These are phyloP conservation scores for Stipa capillata DNA, from an alignment of 176 grass and related monocot species.

Conservation along the genomic window DNA sequence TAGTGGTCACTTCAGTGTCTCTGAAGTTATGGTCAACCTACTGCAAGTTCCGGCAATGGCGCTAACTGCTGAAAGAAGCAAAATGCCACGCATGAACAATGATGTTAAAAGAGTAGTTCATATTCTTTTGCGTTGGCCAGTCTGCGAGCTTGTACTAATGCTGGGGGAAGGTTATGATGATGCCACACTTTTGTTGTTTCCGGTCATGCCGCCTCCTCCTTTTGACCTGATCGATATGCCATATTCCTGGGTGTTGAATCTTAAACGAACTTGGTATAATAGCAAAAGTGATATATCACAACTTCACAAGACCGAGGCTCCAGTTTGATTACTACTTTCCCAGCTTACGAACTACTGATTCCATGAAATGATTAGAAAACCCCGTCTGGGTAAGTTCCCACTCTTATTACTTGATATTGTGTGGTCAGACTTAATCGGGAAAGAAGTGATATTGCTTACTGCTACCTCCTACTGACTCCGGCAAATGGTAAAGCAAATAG, in stretches of 20 bases:
- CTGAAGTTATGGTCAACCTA: background rate
- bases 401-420: background rate
- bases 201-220: no score
- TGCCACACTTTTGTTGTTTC: background rate
- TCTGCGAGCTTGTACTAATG: background rate
- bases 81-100: background rate
- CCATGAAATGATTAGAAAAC: no score
- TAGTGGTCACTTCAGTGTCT: background rate
- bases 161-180: background rate
- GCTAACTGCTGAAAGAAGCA: background rate
- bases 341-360: background rate
- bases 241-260: background rate
- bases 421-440: background rate
- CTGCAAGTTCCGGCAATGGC: background rate
- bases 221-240: background rate
- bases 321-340: background rate
- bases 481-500: background rate
- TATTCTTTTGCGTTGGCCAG: background rate
- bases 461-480: background rate
- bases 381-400: no score
- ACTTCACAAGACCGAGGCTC: background rate
- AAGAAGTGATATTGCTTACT: background rate
- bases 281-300: background rate
- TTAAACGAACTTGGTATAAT: background rate
- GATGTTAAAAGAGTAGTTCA: background rate